Evolutionary conservation across 1,284 basidiomycete genomes (phyloP), one percentile per base, ranked within the genome.

Genomic region (Sutorius eximius): DNA sequence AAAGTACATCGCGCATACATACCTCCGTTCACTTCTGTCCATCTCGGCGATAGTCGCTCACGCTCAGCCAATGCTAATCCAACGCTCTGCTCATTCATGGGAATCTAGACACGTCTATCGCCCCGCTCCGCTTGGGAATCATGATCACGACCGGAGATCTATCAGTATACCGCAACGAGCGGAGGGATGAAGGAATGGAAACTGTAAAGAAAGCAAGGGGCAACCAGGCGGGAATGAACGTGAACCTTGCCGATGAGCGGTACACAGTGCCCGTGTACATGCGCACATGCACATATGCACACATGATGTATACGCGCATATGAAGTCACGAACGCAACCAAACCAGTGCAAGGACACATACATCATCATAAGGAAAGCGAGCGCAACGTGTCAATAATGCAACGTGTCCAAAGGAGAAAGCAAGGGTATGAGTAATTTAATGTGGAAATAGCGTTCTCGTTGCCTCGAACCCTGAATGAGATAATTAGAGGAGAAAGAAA

Each of bases 401-500:
- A 36, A 36, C n/a, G 27, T 38, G 61, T 57, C 44, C 61, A 57
- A 64, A 49, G 6, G 6, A 27, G 24, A 27, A 27, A 27, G 24
- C 24, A 27, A 56, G 30, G 45, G 52, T 42, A 36, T 40, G 53
- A 49, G 40, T 45, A 51, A 59, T 50, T 37, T 45, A 52, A 50
- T n/a, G 38, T 52, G 47, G 29, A 46, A 22, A 52, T 44, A 40
- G 24, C 30, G 33, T 47, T 27, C 45, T 36, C 33, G 40, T 5
- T 29, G 41, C 24, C 6, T 27, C 5, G 24, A 27, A 27, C 24
- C 24, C 24, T 45, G 46, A 13, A 53, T 50, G 46, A 29, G n/a
- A 67, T 65, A 68, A 57, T 63, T 62, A 68, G 66, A n/a, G 29
- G 22, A 44, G 18, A 16, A 57, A 66, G 66, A 15, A 24, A 27